Percentiles rank a stretch among this genome's conserved stretches.
Conservation (phyloP, 2,329 filamentous ascomycete species). For the Neofusicoccum kwambonambiense region DNA sequence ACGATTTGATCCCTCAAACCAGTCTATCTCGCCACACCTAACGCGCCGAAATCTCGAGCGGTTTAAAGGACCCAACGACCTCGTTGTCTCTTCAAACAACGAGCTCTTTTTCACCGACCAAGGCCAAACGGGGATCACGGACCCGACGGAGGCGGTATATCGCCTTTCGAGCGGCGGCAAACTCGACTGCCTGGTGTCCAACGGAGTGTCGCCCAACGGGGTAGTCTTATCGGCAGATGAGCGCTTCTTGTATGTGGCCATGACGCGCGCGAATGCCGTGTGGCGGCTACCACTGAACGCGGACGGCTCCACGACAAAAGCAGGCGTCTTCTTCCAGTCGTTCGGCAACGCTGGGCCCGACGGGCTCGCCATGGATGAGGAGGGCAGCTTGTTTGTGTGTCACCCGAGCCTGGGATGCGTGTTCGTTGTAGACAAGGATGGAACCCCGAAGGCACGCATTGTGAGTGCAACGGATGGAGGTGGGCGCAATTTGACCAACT, state of each 20-base stretch:
- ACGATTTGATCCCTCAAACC: constrained; percentile 31
- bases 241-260: constrained; percentile 40
- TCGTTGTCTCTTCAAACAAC: constrained; percentile 38
- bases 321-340: constrained; percentile 41
- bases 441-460: constrained; percentile 39
- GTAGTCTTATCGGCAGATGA: constrained; percentile 40
- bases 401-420: constrained; percentile 34
- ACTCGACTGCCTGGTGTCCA: constrained; percentile 39
- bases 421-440: constrained; percentile 41
- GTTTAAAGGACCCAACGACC: constrained; percentile 47
- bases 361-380: constrained; percentile 41
- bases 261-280: constrained; percentile 43
- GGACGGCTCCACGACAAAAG: constrained; percentile 42
- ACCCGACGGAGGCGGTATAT: constrained; percentile 43
- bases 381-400: constrained; percentile 30
- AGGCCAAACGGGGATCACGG: constrained; percentile 37
- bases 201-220: constrained; percentile 43
- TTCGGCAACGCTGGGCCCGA: constrained; percentile 45
- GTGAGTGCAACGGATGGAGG: constrained; percentile 22
- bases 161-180: constrained; percentile 36
- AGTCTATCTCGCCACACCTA: constrained; percentile 31
- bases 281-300: constrained; percentile 42
- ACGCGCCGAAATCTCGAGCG: constrained; percentile 42
- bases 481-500: constrained; percentile 38
- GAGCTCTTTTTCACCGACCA: constrained; percentile 48